phyloP scores from a whole-genome alignment of 805 yeast genomes.

The Metschnikowia lochheadii region DNA sequence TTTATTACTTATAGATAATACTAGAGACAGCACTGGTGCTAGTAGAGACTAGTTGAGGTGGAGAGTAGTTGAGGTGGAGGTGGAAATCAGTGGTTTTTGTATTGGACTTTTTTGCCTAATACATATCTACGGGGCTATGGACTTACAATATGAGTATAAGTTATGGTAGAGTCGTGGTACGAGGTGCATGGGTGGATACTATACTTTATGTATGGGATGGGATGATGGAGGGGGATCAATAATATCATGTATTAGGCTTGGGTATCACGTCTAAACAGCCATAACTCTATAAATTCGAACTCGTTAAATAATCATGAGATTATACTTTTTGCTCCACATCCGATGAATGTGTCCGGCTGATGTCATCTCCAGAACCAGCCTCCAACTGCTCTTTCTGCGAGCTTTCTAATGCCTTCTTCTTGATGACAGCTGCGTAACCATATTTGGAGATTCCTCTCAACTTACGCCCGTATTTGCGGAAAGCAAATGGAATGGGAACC shows the following conservation, averaged over 20 bases:
- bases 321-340: not conserved
- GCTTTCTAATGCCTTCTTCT: conserved; percentile 18
- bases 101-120: no score
- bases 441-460: conserved; percentile 56
- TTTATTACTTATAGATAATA: no score
- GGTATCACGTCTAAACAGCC: not conserved
- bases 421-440: conserved; percentile 50
- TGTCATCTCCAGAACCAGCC: not conserved
- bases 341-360: not conserved
- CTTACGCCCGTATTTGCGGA: conserved; percentile 52
- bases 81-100: no score
- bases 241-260: not conserved
- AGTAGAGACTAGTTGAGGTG: no score
- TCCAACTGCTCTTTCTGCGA: not conserved
- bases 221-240: not conserved
- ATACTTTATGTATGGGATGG: no score
- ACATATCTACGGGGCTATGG: no score
- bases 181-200: no score
- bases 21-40: no score
- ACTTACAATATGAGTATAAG: no score
- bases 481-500: conserved; percentile 73
- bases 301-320: not conserved
- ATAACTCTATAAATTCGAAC: conserved; percentile 1
- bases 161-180: no score
- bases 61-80: no score